Conservation (phyloP, 331 rosid genomes). For the Acacia pycnantha region DNA sequence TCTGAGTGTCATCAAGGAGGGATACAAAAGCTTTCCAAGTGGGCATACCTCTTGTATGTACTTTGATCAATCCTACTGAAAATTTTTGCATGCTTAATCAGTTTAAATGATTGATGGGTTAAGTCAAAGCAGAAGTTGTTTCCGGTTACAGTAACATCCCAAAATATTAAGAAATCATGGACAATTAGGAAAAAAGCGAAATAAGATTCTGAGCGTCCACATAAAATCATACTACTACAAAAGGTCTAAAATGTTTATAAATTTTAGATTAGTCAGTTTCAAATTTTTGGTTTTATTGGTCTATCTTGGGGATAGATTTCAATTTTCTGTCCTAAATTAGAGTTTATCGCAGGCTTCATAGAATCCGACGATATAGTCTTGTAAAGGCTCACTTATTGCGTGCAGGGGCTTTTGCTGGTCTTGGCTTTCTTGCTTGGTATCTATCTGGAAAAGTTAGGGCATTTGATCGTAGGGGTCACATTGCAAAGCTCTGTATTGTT, state of each 20-base stretch:
- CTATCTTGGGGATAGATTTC: not conserved
- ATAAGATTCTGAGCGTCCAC: not conserved
- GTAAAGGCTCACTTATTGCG: constrained; percentile 13
- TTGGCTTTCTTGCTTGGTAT: constrained; percentile 79
- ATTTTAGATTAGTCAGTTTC: no score
- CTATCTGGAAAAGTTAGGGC: constrained; percentile 75
- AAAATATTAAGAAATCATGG: not conserved
- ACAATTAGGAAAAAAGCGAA: not conserved
- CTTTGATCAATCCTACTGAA: constrained; percentile 10
- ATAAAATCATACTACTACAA: not conserved
- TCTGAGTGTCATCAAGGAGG: constrained; percentile 72
- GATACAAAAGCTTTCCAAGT: constrained; percentile 96
- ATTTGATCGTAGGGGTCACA: constrained; percentile 84
- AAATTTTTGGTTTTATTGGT: not conserved
- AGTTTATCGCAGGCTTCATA: constrained; percentile 2
- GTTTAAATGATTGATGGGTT: constrained; percentile 4
- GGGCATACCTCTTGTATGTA: constrained; percentile 95
- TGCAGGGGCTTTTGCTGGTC: constrained; percentile 97
- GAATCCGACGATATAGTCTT: not conserved
- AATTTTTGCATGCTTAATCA: not conserved
- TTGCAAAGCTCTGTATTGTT: constrained; percentile 79
- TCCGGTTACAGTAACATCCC: not conserved
- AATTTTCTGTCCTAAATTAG: not conserved
- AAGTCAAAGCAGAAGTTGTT: constrained; percentile 15
- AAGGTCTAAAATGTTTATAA: not conserved